Evolutionary conservation across 768 basidiomycete genomes (phyloP).

Genomic region (Inosperma sp.): DNA sequence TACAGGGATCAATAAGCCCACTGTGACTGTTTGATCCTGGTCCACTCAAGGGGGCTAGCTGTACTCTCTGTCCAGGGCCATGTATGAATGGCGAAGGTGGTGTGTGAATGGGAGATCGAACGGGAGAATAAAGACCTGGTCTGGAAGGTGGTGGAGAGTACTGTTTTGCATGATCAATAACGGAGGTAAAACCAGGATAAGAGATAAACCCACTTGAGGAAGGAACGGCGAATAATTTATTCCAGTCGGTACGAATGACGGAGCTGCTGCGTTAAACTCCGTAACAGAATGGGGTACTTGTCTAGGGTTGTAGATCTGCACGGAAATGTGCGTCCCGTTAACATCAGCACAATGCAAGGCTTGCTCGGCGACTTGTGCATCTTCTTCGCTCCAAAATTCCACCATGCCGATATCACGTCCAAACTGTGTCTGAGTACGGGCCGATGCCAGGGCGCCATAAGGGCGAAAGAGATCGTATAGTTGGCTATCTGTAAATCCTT

Average conservation of each 20-base stretch:
- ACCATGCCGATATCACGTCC: conserved; percentile 74
- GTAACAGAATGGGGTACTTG: conserved; percentile 49
- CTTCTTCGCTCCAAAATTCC: conserved; percentile 86
- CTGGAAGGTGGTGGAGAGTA: conserved; percentile 67
- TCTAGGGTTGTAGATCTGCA: conserved; percentile 70
- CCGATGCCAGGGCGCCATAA: conserved; percentile 79
- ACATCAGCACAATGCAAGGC: conserved; percentile 81
- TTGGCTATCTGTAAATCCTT: conserved; percentile 58
- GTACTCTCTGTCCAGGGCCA: conserved; percentile 88
- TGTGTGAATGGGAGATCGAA: conserved; percentile 40
- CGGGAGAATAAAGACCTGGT: conserved; percentile 39
- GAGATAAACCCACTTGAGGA: conserved; percentile 42
- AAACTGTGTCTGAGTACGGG: conserved; percentile 67
- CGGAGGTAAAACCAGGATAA: not conserved
- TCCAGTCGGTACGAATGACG: conserved; percentile 70
- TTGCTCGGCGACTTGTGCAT: conserved; percentile 73
- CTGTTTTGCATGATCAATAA: conserved; percentile 23
- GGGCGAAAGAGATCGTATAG: conserved; percentile 84
- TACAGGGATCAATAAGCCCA: conserved; percentile 87
- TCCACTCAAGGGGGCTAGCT: conserved; percentile 67
- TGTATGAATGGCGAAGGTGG: conserved; percentile 58
- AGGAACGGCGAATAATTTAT: conserved; percentile 57
- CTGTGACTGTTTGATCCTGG: conserved; percentile 82
- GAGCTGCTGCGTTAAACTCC: conserved; percentile 72
- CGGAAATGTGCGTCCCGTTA: conserved; percentile 79